phyloP scores from a whole-genome alignment of 2,329 filamentous ascomycete genomes.

The Penicillium sp. region DNA sequence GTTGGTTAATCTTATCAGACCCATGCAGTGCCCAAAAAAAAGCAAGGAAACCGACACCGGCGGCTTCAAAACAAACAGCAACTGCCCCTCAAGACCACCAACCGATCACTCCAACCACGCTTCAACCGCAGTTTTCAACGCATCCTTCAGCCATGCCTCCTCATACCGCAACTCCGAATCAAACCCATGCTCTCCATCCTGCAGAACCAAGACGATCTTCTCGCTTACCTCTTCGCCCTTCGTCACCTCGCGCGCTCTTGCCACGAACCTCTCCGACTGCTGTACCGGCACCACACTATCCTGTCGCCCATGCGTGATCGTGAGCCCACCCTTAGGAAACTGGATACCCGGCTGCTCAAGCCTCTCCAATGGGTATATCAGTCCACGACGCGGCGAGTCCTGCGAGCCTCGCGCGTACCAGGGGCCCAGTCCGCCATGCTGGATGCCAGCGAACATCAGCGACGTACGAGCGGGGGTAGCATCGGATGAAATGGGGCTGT shows the following conservation, averaged over 20 bases:
- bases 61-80: neutral
- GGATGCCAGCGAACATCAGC: slow-evolving; percentile 27
- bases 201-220: slow-evolving; percentile 31
- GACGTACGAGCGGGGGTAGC: slow-evolving; percentile 15
- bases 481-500: slow-evolving; percentile 23
- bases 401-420: slow-evolving; percentile 28
- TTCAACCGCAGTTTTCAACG: slow-evolving; percentile 29
- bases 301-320: slow-evolving; percentile 40
- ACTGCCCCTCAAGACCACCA: neutral
- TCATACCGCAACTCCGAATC: slow-evolving; percentile 30
- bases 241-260: slow-evolving; percentile 27
- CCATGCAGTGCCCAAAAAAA: neutral
- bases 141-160: slow-evolving; percentile 37
- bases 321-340: slow-evolving; percentile 36
- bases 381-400: slow-evolving; percentile 13
- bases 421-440: slow-evolving; percentile 22
- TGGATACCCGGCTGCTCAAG: slow-evolving; percentile 30
- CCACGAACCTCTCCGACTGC: slow-evolving; percentile 35
- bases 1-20: too few relatives aligned
- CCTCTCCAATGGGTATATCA: slow-evolving; percentile 35
- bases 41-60: neutral
- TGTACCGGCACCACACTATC: slow-evolving; percentile 38
- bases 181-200: slow-evolving; percentile 45
- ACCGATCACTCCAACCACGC: slow-evolving; percentile 32
- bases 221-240: slow-evolving; percentile 28